Percentiles rank a stretch among this genome's conserved stretches.
Conservation (phyloP, 208 protist species). For the Herpetomonas samuelpessoai region DNA sequence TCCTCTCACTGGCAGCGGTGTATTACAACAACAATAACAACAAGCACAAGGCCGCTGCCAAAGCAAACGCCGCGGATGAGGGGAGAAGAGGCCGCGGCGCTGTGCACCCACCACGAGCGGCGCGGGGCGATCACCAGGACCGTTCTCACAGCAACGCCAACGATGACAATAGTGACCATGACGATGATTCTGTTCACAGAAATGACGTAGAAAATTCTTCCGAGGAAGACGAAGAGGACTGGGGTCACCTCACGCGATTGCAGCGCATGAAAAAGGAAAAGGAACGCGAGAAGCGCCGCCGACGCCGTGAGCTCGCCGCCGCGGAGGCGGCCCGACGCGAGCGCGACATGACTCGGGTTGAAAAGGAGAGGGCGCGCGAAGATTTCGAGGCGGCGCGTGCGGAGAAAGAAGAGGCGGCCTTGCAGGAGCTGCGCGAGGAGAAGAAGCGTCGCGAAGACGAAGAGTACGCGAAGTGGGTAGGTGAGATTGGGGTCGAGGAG, state of each 20-base stretch:
- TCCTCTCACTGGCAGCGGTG: too few species aligned
- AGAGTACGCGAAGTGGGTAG: constrained; percentile 66
- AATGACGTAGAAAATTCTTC: constrained; percentile 1
- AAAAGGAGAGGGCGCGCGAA: constrained; percentile 14
- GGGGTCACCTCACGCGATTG: constrained; percentile 39
- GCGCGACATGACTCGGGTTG: constrained; percentile 11
- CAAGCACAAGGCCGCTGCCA: too few species aligned
- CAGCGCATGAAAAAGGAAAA: constrained; percentile 63
- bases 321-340: constrained; percentile 29
- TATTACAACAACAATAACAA: too few species aligned
- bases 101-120: too few species aligned
- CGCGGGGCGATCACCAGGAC: neutral
- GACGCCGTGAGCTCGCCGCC: constrained; percentile 31
- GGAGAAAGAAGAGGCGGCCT: constrained; percentile 37
- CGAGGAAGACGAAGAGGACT: constrained; percentile 12
- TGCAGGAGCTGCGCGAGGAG: constrained; percentile 61
- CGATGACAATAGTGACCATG: constrained; percentile 15
- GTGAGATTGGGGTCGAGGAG: constrained; percentile 59
- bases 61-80: neutral
- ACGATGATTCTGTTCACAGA: too few species aligned
- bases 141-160: neutral
- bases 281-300: constrained; percentile 49
- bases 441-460: constrained; percentile 49
- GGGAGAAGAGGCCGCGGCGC: too few species aligned
- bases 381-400: constrained; percentile 33